Evolutionary conservation across 805 yeast species (phyloP).

Genomic region (Starmera caribaea): DNA sequence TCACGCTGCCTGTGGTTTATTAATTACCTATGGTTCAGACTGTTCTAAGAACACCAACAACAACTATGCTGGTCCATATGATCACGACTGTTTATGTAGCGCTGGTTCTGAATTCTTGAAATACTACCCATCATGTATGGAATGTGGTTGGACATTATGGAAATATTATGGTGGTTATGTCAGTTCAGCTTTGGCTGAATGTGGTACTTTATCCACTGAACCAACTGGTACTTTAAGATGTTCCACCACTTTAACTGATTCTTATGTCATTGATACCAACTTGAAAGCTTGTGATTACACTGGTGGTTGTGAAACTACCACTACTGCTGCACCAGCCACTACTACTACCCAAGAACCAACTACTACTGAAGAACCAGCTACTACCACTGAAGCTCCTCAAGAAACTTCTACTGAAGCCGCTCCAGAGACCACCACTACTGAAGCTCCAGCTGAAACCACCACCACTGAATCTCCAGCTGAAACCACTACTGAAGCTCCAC

Average conservation of each 20-base stretch:
- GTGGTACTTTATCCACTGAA: conserved; percentile 9
- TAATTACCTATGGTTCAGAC: conserved; percentile 19
- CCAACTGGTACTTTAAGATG: conserved; percentile 22
- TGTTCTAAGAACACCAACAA: conserved; percentile 16
- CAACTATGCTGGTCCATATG: conserved; percentile 4
- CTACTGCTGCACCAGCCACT: conserved; percentile 23
- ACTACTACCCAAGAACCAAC: conserved; percentile 18
- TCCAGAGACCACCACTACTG: conserved; percentile 7
- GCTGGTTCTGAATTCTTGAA: conserved; percentile 5
- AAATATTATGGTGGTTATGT: conserved; percentile 17
- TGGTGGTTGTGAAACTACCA: conserved; percentile 24
- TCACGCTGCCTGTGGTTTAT: conserved; percentile 21
- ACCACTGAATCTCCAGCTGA: conserved; percentile 3
- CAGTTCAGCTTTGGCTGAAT: conserved; percentile 13
- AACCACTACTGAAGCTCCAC: not conserved
- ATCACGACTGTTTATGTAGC: conserved; percentile 9
- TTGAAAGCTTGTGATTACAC: conserved; percentile 25
- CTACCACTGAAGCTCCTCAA: not conserved
- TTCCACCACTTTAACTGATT: conserved; percentile 9
- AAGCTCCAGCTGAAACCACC: conserved; percentile 3
- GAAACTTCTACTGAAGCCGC: conserved; percentile 4
- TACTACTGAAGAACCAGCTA: conserved; percentile 3
- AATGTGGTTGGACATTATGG: conserved; percentile 27
- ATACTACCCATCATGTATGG: conserved; percentile 16
- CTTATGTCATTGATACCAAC: conserved; percentile 1